Evolutionary conservation across 148 eudicot species (phyloP).

Genomic region (Heliamphora exappendiculata): DNA sequence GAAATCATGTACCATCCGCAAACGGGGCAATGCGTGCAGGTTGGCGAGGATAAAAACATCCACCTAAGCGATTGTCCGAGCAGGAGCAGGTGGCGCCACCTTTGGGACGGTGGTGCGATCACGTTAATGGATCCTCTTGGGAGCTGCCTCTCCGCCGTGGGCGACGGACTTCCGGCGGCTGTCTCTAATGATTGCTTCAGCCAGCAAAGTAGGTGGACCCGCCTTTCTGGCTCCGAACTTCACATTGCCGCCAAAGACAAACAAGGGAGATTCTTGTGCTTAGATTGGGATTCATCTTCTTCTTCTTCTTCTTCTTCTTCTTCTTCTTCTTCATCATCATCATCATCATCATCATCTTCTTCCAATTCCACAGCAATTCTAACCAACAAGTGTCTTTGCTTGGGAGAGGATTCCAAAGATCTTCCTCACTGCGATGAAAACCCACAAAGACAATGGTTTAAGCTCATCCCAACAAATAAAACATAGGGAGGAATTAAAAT

Average conservation of each 20-base stretch:
- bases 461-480: constrained; percentile 23
- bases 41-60: background rate
- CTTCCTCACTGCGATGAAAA: constrained; percentile 19
- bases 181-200: constrained; percentile 23
- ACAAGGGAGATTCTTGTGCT: constrained; percentile 27
- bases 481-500: too few relatives aligned
- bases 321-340: too few relatives aligned
- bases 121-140: background rate
- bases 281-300: constrained; percentile 23
- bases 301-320: constrained; percentile 10
- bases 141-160: constrained; percentile 17
- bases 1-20: constrained; percentile 31
- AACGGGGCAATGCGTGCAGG: constrained; percentile 28
- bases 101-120: constrained; percentile 17
- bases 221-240: constrained; percentile 22
- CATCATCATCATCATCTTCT: too few relatives aligned
- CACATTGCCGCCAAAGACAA: constrained; percentile 25
- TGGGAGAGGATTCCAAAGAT: constrained; percentile 18
- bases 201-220: constrained; percentile 18
- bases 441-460: constrained; percentile 41
- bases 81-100: constrained; percentile 17
- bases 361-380: constrained; percentile 8
- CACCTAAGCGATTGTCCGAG: constrained; percentile 11
- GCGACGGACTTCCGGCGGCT: constrained; percentile 13
- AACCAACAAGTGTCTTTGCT: constrained; percentile 27